Percentiles rank a stretch among this genome's conserved stretches.
Evolutionary conservation across 202 grass and related monocot genomes (phyloP).

Genomic region (Saccharum hybrid): DNA sequence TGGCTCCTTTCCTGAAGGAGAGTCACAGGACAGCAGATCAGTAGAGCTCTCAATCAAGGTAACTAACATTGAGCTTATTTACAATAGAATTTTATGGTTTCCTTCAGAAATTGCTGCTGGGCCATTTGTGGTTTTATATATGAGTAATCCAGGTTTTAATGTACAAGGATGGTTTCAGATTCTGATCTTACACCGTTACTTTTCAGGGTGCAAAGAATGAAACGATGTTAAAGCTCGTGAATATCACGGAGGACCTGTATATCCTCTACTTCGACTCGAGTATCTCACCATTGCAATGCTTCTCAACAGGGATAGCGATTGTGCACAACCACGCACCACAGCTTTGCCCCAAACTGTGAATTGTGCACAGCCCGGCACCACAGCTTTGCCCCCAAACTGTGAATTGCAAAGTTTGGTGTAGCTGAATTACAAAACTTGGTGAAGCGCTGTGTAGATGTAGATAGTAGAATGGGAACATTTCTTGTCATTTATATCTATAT

Average conservation of each 20-base stretch:
- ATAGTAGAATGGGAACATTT: background rate
- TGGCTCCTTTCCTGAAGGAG: slow-evolving; percentile 11
- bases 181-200: slow-evolving; percentile 10
- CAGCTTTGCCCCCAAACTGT: slow-evolving; percentile 50
- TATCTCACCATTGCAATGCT: slow-evolving; percentile 69
- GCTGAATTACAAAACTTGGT: background rate
- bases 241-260: slow-evolving; percentile 53
- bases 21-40: slow-evolving; percentile 36
- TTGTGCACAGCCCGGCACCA: slow-evolving; percentile 57
- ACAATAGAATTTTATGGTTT: slow-evolving; percentile 1
- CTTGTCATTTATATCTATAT: background rate
- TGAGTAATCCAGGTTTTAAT: too few species aligned
- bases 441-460: slow-evolving; percentile 4
- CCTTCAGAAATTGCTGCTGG: slow-evolving; percentile 1
- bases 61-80: slow-evolving; percentile 30
- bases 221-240: slow-evolving; percentile 52
- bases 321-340: slow-evolving; percentile 59
- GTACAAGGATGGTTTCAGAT: background rate
- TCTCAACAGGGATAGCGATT: slow-evolving; percentile 65
- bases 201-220: slow-evolving; percentile 59
- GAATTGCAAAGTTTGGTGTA: slow-evolving; percentile 17
- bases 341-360: slow-evolving; percentile 58
- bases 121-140: background rate
- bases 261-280: slow-evolving; percentile 62
- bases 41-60: slow-evolving; percentile 61